Conservation (phyloP, 768 basidiomycete species). For the Amanita jacksonii region DNA sequence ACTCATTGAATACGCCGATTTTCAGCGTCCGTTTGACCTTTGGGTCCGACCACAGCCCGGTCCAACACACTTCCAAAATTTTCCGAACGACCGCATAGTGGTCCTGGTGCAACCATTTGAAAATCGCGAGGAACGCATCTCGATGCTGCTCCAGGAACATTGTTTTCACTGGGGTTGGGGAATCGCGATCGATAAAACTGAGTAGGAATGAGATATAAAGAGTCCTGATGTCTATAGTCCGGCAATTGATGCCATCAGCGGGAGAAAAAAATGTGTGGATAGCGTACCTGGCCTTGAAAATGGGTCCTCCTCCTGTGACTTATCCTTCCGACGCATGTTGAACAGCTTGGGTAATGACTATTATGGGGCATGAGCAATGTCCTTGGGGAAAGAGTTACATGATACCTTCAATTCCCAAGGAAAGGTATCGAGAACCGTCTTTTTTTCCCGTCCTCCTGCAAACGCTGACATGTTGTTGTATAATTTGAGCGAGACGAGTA, state of each 20-base stretch:
- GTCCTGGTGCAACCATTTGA: slow-evolving; percentile 65
- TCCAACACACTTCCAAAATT: slow-evolving; percentile 69
- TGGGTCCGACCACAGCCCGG: slow-evolving; percentile 64
- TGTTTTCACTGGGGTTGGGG: slow-evolving; percentile 43
- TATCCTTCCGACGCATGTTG: slow-evolving; percentile 58
- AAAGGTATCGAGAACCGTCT: slow-evolving; percentile 54
- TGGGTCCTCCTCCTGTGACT: slow-evolving; percentile 29
- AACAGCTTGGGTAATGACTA: slow-evolving; percentile 64
- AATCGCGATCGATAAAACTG: slow-evolving; percentile 51
- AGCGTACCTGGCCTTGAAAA: slow-evolving; percentile 49
- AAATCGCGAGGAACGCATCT: slow-evolving; percentile 55
- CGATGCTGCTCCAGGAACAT: slow-evolving; percentile 64
- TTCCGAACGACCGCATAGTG: slow-evolving; percentile 48
- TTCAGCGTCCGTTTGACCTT: slow-evolving; percentile 67
- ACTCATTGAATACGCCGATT: slow-evolving; percentile 61
- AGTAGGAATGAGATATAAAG: slow-evolving; percentile 65
- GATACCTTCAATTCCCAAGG: slow-evolving; percentile 72
- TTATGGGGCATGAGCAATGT: slow-evolving; percentile 4
- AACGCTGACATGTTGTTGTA: slow-evolving; percentile 53
- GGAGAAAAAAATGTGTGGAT: background rate
- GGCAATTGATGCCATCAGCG: background rate
- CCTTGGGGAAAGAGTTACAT: background rate
- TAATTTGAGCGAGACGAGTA: slow-evolving; percentile 56
- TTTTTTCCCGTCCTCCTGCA: slow-evolving; percentile 57
- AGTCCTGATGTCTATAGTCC: slow-evolving; percentile 77